Conservation (phyloP, 176 grass and related monocot species). For the Oryza glaberrima region DNA sequence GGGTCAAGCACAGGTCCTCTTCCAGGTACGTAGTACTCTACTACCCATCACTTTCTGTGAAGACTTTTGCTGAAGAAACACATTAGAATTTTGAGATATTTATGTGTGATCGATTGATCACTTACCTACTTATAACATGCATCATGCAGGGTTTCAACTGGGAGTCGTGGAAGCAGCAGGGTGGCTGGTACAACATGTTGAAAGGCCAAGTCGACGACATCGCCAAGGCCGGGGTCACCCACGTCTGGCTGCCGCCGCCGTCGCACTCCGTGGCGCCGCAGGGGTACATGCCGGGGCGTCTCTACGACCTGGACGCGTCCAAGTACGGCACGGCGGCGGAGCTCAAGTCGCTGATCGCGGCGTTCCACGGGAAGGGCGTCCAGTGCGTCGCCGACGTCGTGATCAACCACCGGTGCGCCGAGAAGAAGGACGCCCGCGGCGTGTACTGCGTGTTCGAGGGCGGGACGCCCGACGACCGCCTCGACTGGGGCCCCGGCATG, state of each 20-base stretch:
- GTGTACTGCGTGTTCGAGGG: slow-evolving; percentile 75
- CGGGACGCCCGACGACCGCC: slow-evolving; percentile 61
- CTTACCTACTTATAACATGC: not conserved
- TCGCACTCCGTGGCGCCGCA: slow-evolving; percentile 73
- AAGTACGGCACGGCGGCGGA: slow-evolving; percentile 60
- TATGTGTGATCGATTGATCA: not conserved
- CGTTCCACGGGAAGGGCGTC: slow-evolving; percentile 49
- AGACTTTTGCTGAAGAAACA: not conserved
- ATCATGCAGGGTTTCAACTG: slow-evolving; percentile 75
- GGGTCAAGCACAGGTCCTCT: slow-evolving; percentile 59
- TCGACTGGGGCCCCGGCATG: slow-evolving; percentile 72
- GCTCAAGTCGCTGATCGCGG: slow-evolving; percentile 56
- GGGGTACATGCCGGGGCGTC: slow-evolving; percentile 79
- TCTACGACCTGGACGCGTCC: slow-evolving; percentile 72
- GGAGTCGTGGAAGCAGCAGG: slow-evolving; percentile 73
- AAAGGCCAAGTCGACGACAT: slow-evolving; percentile 54
- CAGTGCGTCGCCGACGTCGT: slow-evolving; percentile 68
- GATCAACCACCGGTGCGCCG: slow-evolving; percentile 78
- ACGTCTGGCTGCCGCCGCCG: slow-evolving; percentile 81
- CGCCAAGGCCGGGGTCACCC: slow-evolving; percentile 58
- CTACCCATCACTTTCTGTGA: not conserved
- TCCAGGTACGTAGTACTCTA: slow-evolving; percentile 46
- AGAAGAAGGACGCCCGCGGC: slow-evolving; percentile 52
- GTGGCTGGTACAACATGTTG: slow-evolving; percentile 70
- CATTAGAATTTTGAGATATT: not conserved